Percentiles rank a stretch among this genome's conserved stretches.
Conservation (phyloP, 805 yeast genomes). For the Candida ortonii region DNA sequence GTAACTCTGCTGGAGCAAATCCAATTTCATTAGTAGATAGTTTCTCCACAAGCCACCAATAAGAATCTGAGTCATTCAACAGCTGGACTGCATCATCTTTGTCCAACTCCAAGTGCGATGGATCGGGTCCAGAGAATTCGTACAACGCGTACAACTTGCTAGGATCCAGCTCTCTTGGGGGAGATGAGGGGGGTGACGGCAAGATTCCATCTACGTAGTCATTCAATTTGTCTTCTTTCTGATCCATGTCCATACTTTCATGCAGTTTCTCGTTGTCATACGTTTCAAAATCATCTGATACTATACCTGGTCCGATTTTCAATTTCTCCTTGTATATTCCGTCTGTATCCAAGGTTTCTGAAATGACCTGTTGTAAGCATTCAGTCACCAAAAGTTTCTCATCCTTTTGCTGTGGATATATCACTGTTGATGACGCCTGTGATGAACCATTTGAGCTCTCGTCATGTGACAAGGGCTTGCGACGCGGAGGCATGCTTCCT, state of each 20-base stretch:
- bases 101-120: slow-evolving; percentile 77
- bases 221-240: slow-evolving; percentile 33
- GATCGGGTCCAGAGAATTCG: slow-evolving; percentile 88
- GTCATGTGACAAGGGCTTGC: slow-evolving; percentile 10
- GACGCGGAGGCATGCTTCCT: slow-evolving; percentile 12
- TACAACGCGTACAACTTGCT: slow-evolving; percentile 80
- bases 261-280: neutral
- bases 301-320: slow-evolving; percentile 3
- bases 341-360: slow-evolving; percentile 28
- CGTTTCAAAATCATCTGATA: neutral
- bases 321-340: slow-evolving; percentile 13
- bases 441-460: slow-evolving; percentile 24
- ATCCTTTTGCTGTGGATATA: slow-evolving; percentile 16
- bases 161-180: slow-evolving; percentile 81
- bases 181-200: slow-evolving; percentile 72
- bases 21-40: slow-evolving; percentile 54
- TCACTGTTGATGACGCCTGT: slow-evolving; percentile 30
- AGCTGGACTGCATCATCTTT: slow-evolving; percentile 82
- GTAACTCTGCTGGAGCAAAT: slow-evolving; percentile 93
- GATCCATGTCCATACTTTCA: slow-evolving; percentile 2
- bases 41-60: slow-evolving; percentile 90
- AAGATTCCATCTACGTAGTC: slow-evolving; percentile 40
- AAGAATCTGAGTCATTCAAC: slow-evolving; percentile 84
- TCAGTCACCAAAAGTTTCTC: slow-evolving; percentile 10
- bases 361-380: slow-evolving; percentile 9